Base-by-base conservation (phyloP, 2,329 filamentous ascomycete species). In the Epichloe hybrida region DNA sequence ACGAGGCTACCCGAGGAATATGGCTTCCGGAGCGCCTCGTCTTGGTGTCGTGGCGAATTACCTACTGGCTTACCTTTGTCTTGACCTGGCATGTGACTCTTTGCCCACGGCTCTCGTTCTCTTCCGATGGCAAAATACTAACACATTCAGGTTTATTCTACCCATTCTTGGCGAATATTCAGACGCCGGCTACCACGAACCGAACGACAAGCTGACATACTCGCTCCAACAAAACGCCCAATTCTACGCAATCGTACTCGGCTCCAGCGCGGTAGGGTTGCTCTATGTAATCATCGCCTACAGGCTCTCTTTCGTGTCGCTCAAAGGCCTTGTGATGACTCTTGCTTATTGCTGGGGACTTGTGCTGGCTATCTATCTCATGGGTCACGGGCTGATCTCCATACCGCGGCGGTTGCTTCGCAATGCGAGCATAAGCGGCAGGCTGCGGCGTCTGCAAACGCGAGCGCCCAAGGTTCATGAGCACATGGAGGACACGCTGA, bases 31-130 rank as follows among this genome's bases (percentile, higher is more conserved):
- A 85, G 57, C 73, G 82, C 47, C 77, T 90, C 31, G 74, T 96
- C 46, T 73, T 94, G 61, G 88, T 96, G 23, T 84, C 85, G 52
- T 98, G 93, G 93, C 80, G 91, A 63, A 91, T 98, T 56, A 84
- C 86, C 20, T 98, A 98, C 70, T 98, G 93, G 93, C 74, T 98
- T 50, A 97, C 91, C 0, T 98, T 98, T 69, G 81, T 83, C 48
- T 71, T 98, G 62, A 97, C 91, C 51, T 98, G 93, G 93, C 91
- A 72, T 48, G 75, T 58, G 9, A 6, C 15, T 40, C 27, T 34
- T 46, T 35, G 17, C 6, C 43, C 39, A 2, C 17, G 5, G 17
- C 27, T 31, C 27, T 31, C 41, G 23, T 17, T 2, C 21, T 9
- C 13, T n/a, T 44, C 20, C 13, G 17, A 38, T 46, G n/a, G 34